These are phyloP conservation scores for Chytriomyces sp. DNA, from an alignment of 192 early-diverging fungal species.

Conservation along the genomic window DNA sequence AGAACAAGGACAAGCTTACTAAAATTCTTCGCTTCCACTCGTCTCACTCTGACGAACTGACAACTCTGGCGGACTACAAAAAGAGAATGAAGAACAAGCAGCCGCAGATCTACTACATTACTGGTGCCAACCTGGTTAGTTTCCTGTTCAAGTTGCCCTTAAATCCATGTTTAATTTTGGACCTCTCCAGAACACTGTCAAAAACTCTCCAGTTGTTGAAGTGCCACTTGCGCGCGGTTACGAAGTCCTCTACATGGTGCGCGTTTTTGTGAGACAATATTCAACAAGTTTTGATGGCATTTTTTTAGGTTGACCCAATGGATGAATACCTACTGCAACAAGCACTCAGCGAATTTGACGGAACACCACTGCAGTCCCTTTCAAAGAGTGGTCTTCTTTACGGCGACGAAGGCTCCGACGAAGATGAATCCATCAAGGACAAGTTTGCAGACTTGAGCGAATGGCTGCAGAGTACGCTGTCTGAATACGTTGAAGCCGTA, in stretches of 20 bases:
- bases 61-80: conserved; percentile 79
- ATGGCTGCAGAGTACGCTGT: conserved; percentile 46
- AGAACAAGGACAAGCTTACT: conserved; percentile 75
- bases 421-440: conserved; percentile 35
- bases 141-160: background rate
- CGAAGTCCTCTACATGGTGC: conserved; percentile 58
- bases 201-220: conserved; percentile 91
- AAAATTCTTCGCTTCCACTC: conserved; percentile 83
- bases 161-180: background rate
- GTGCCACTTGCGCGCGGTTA: conserved; percentile 67
- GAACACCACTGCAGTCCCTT: conserved; percentile 73
- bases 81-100: conserved; percentile 89
- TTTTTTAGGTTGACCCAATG: conserved; percentile 46
- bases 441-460: conserved; percentile 56
- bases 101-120: conserved; percentile 86
- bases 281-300: too few relatives aligned
- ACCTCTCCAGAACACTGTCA: conserved; percentile 63
- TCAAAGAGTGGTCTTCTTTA: conserved; percentile 58
- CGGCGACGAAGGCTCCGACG: conserved; percentile 56
- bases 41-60: conserved; percentile 50
- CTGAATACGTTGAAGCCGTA: conserved; percentile 55
- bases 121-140: conserved; percentile 59
- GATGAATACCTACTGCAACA: conserved; percentile 59
- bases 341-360: conserved; percentile 63
- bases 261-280: too few relatives aligned